phyloP scores from a whole-genome alignment of 2,329 filamentous ascomycete genomes.

The Plenodomus lindquistii region DNA sequence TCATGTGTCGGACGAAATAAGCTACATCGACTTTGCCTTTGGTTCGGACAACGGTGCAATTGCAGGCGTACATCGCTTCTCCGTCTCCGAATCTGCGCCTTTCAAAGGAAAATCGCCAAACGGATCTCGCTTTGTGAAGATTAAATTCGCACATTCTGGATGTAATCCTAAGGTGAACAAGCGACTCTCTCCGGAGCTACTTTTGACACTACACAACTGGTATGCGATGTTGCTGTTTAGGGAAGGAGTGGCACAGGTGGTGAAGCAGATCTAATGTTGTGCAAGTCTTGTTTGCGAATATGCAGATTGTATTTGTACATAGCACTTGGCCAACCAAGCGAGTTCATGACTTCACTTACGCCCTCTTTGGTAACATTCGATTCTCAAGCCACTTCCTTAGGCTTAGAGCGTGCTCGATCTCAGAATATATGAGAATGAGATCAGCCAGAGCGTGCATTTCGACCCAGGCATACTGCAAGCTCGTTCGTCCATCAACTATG shows the following conservation, averaged over 20 bases:
- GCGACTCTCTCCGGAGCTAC: background rate
- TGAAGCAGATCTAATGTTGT: background rate
- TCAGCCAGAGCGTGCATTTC: no score
- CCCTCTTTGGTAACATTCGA: no score
- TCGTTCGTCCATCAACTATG: no score
- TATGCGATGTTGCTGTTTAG: slow-evolving; percentile 7
- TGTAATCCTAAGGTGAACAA: slow-evolving; percentile 11
- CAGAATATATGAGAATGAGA: no score
- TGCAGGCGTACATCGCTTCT: slow-evolving; percentile 11
- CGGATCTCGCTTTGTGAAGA: background rate
- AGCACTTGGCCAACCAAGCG: no score
- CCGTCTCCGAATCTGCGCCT: background rate
- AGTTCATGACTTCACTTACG: no score
- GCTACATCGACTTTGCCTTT: slow-evolving; percentile 7
- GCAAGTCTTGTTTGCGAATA: background rate
- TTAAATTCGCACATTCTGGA: background rate
- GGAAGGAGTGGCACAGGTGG: background rate
- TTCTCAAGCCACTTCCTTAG: no score
- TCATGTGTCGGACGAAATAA: background rate
- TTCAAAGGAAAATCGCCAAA: background rate
- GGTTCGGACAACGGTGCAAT: slow-evolving; percentile 4
- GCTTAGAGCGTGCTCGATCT: no score
- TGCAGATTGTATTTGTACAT: no score
- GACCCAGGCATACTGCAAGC: no score
- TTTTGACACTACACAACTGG: slow-evolving; percentile 5